phyloP scores from a whole-genome alignment of 768 basidiomycete species.

The Leccinum boreale region DNA sequence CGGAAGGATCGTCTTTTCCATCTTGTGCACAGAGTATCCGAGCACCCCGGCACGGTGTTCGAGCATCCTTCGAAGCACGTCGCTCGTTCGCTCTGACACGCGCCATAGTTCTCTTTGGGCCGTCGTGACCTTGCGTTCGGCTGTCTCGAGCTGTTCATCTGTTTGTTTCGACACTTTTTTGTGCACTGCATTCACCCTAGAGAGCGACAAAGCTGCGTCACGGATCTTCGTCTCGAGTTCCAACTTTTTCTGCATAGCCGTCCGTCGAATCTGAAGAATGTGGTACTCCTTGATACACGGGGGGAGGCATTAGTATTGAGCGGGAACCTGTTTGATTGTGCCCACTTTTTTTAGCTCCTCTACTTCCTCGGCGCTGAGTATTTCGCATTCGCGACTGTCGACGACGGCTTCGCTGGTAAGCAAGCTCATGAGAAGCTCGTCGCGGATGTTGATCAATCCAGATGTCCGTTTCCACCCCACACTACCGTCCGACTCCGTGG shows the following conservation, averaged over 20 bases:
- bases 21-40: conserved; percentile 60
- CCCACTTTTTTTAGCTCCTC: conserved; percentile 68
- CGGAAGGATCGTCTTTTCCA: conserved; percentile 53
- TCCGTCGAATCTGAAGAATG: conserved; percentile 60
- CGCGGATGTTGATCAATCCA: conserved; percentile 54
- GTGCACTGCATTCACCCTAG: conserved; percentile 58
- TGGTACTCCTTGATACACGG: conserved; percentile 62
- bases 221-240: conserved; percentile 83
- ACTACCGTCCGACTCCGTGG: conserved; percentile 36
- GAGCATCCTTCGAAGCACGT: conserved; percentile 60
- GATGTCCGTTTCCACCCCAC: conserved; percentile 43
- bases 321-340: conserved; percentile 18
- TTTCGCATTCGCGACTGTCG: conserved; percentile 78
- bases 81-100: conserved; percentile 60
- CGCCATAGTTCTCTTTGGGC: conserved; percentile 72
- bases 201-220: conserved; percentile 75
- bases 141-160: conserved; percentile 65
- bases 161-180: conserved; percentile 62
- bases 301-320: neutral
- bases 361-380: conserved; percentile 70
- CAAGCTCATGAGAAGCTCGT: conserved; percentile 85
- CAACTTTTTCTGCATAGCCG: conserved; percentile 70
- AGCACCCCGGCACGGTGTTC: conserved; percentile 85
- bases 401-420: conserved; percentile 92
- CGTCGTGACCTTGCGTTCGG: conserved; percentile 68